Evolutionary conservation across 768 basidiomycete species (phyloP), one percentile per base, ranked within the genome.

Genomic region (Daedalea quercina): DNA sequence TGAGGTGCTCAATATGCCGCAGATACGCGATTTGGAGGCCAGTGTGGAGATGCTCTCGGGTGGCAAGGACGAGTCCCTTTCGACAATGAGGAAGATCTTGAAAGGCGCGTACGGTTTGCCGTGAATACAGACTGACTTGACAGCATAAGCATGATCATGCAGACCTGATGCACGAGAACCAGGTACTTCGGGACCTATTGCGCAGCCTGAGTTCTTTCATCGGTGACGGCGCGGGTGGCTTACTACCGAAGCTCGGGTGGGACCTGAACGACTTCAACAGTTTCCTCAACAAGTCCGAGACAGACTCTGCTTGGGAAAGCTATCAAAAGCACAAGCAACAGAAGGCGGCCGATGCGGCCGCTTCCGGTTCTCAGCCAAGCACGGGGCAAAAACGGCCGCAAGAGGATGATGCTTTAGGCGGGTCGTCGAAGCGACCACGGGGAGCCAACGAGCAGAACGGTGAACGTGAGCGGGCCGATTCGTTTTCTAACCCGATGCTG

Each of bases 1-100:
- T 13, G 47, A 40, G 26, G 31, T 33, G 41, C 41, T 23, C 22
- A 48, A 26, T 44, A 46, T 51, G 26, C 33, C 50, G 9, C 46
- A 96, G 90, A 94, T 96, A 68, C 89, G 93, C 20, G 94, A 96
- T 70, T 81, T 96, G 34, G 94, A 96, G 71, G 93, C 93, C 19
- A 82, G 90, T 43, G 91, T 96, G n/a, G 93, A 94, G 69, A 84
- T 96, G 8, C 78, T 96, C 17, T 95, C 93, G 4, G 92, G 90
- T 19, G 90, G 89, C 40, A 85, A 92, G 62, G 94, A 94, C 75
- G 90, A 95, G 68, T 84, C 90, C 6, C 72, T 91, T 51, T 81
- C 79, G 25, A 87, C 94, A 67, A 79, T 94, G 77, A 77, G 87
- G 54, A 84, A 87, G 58, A 84, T 94, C 46, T 70, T 94, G 42